Base-by-base conservation (phyloP, 169 alveolate species). In the Plasmodium reichenowi region DNA sequence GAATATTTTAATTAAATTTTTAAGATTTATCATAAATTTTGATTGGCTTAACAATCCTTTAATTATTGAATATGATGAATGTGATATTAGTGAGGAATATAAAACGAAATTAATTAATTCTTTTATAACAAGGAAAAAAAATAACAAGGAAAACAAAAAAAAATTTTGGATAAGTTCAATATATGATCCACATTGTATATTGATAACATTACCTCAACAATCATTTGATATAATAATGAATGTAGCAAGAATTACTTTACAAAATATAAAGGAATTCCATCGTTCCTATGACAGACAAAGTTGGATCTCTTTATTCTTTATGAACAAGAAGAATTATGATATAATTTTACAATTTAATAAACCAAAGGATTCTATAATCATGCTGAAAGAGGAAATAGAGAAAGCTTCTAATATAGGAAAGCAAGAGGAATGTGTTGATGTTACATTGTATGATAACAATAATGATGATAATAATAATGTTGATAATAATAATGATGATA, bases 161-260 rank as follows among this genome's bases (percentile, higher is more conserved):
- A 63, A 76, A 1, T 76, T 76, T 8, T 76, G 88, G 88, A 76
- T 76, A 32, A 48, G 68, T 10, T 76, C 88, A 48, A 12, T 76
- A 17, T 76, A 63, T 20, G 88, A 76, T 38, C 88, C 88, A 0
- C 88, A 76, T 9, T 76, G 76, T 12, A 9, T 26, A 3, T 54
- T 76, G 20, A 76, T 76, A 10, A n/a, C 58, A 4, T 54, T 76
- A 6, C 88, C 88, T 1, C 66, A 76, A 20, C 13, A 76, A 2
- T 4, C 66, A 7, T 76, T 17, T 38, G 76, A 76, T 29, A 20
- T 63, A 0, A 76, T 76, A 22, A 38, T 76, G 3, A 24, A 24
- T 17, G n/a, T n/a, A 2, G 88, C 88, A 24, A 76, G 13, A 15
- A 76, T 63, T 26, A 20, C 66, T 3, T 56, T 76, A 1, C 17